These are phyloP conservation scores for Tolypocladium ophioglossoides DNA, from an alignment of 2,329 filamentous ascomycete genomes.

Conservation along the genomic window DNA sequence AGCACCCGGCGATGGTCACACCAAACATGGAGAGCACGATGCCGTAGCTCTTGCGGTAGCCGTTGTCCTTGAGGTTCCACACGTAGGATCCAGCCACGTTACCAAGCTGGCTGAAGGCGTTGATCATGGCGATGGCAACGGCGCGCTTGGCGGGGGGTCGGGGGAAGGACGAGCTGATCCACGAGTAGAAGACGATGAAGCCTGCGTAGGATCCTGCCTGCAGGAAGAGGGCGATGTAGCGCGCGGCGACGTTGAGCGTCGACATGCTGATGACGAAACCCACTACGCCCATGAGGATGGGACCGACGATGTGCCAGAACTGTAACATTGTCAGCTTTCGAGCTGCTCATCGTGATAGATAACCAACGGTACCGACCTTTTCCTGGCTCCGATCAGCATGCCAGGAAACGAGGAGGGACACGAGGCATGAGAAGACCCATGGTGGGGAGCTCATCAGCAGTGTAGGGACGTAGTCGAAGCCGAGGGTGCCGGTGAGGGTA, in stretches of 20 bases:
- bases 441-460: constrained; percentile 47
- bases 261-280: constrained; percentile 52
- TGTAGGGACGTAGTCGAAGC: constrained; percentile 40
- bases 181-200: constrained; percentile 48
- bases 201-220: constrained; percentile 47
- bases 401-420: constrained; percentile 45
- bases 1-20: constrained; percentile 42
- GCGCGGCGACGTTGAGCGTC: constrained; percentile 42
- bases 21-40: constrained; percentile 57
- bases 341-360: too few relatives aligned
- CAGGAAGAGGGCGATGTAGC: constrained; percentile 50
- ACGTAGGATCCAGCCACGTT: constrained; percentile 54
- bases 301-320: constrained; percentile 48
- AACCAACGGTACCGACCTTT: constrained; percentile 24
- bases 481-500: constrained; percentile 40
- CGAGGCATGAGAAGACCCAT: constrained; percentile 46
- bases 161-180: constrained; percentile 47
- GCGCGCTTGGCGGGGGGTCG: constrained; percentile 50
- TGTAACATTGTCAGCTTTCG: constrained; percentile 10
- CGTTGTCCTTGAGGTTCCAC: constrained; percentile 48
- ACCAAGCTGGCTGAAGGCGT: constrained; percentile 45
- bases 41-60: constrained; percentile 53
- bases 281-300: constrained; percentile 39
- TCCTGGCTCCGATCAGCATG: constrained; percentile 45
- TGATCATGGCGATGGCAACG: constrained; percentile 50